phyloP scores from a whole-genome alignment of 1,284 basidiomycete genomes.

The Vanrija pseudolonga region DNA sequence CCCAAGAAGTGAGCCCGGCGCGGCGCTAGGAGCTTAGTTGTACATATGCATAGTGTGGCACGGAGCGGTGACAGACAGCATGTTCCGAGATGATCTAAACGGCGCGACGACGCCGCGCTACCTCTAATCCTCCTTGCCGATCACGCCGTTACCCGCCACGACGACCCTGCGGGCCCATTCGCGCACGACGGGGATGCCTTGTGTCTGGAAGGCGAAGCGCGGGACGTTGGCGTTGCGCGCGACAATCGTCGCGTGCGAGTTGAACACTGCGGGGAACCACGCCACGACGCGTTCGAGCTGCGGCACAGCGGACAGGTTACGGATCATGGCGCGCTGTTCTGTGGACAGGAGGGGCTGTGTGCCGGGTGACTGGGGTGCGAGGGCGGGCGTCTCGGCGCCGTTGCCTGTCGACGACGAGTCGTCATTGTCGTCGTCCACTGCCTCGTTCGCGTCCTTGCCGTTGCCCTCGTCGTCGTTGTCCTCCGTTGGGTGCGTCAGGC shows the following conservation, averaged over 20 bases:
- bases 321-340: slow-evolving; percentile 32
- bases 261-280: slow-evolving; percentile 44
- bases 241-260: slow-evolving; percentile 40
- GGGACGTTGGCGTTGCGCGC: slow-evolving; percentile 21
- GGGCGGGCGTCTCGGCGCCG: not conserved
- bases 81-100: too few species aligned
- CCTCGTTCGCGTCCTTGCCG: not conserved
- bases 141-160: slow-evolving; percentile 3
- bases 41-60: not conserved
- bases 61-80: too few species aligned
- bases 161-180: slow-evolving; percentile 26
- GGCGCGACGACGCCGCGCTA: too few species aligned
- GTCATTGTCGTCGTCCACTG: not conserved
- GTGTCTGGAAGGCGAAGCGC: slow-evolving; percentile 26
- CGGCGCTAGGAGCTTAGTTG: too few species aligned
- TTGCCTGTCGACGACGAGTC: not conserved
- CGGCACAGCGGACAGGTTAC: slow-evolving; percentile 27
- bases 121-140: not conserved
- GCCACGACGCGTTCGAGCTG: slow-evolving; percentile 35
- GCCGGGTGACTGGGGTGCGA: not conserved
- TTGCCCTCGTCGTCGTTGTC: slow-evolving; percentile 1
- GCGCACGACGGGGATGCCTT: slow-evolving; percentile 29
- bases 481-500: not conserved
- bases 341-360: slow-evolving; percentile 27
- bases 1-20: slow-evolving; percentile 12